phyloP scores from a whole-genome alignment of 2,329 filamentous ascomycete species.

The Talaromyces funiculosus region DNA sequence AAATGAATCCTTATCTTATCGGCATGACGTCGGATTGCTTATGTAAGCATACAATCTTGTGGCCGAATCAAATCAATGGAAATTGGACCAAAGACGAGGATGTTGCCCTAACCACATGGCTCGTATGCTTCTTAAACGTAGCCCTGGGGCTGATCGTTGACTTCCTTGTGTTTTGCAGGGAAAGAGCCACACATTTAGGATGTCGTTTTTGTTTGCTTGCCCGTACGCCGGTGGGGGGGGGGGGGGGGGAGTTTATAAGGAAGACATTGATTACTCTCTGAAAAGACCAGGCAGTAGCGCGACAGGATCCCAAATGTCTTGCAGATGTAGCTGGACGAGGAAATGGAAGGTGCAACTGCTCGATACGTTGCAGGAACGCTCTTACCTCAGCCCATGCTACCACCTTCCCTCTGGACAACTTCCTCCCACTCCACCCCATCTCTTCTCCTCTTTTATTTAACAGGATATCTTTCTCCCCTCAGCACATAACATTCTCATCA shows the following conservation, averaged over 20 bases:
- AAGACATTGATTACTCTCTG: too few relatives aligned
- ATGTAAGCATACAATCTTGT: neutral
- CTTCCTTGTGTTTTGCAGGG: too few relatives aligned
- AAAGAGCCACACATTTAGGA: too few relatives aligned
- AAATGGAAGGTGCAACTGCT: neutral
- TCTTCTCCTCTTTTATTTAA: neutral
- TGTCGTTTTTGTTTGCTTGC: too few relatives aligned
- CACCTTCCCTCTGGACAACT: neutral
- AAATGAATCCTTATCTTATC: slow-evolving; percentile 2
- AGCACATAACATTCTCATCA: neutral
- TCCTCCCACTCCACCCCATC: neutral
- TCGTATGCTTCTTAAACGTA: too few relatives aligned
- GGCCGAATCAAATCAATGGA: neutral
- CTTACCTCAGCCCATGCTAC: neutral
- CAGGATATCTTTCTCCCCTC: neutral
- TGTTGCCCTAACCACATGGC: too few relatives aligned
- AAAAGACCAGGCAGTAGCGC: too few relatives aligned
- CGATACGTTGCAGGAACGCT: neutral
- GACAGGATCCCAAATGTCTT: too few relatives aligned
- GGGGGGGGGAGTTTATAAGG: too few relatives aligned
- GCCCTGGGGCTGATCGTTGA: too few relatives aligned
- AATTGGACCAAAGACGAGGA: too few relatives aligned
- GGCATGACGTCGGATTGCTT: slow-evolving; percentile 5
- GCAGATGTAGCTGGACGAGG: neutral
- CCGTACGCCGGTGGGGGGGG: too few relatives aligned